Evolutionary conservation across 164 flowering plant species (phyloP), one percentile per base, ranked within the genome.

Genomic region (Berberis vulgaris): DNA sequence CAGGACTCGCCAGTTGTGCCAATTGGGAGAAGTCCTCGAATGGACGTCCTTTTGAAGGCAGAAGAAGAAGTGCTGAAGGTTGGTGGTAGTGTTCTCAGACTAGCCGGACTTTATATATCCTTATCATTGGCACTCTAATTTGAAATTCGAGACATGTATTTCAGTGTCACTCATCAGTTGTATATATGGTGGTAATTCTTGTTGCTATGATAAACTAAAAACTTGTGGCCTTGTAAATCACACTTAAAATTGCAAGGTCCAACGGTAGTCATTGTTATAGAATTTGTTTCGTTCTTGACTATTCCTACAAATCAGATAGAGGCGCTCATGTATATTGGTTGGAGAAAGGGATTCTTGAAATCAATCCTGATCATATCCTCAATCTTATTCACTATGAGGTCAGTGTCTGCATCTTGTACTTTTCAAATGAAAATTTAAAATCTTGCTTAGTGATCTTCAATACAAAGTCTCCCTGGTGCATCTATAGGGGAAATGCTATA

Each of bases 101-200:
- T 94, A 80, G 93, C 96, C 11, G 99, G 96, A 70, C 96, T 94
- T 70, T 93, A 93, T 67, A 93, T 93, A 93, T 93, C 98, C 98
- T 88, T 72, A 43, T 1, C 7, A 12, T 45, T 46, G 12, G 43
- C 44, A 39, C 7, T 57, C 12, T 39, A 26, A 10, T 13, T 7
- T 69, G 61, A 63, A 69, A 69, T 57, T 58, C 41, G 12, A 26
- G 13, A 54, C 3, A 45, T 44, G 45, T 41, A 10, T 52, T 10
- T 7, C 8, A 4, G 10, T 52, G 4, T 52, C 54, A 11, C 54
- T 11, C 1, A 26, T 26, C 26, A 26, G 26, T 26, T 26, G 26
- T 26, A 26, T 26, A 26, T 26, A 26, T 26, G 26, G 0, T 26
- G 26, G 26, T 26, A 26, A 26, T 26, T 26, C 26, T 26, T 26